Percentiles rank a stretch among this genome's conserved stretches.
These are phyloP conservation scores for Pichia sp. DNA, from an alignment of 1,139 yeast genomes.

Conservation along the genomic window DNA sequence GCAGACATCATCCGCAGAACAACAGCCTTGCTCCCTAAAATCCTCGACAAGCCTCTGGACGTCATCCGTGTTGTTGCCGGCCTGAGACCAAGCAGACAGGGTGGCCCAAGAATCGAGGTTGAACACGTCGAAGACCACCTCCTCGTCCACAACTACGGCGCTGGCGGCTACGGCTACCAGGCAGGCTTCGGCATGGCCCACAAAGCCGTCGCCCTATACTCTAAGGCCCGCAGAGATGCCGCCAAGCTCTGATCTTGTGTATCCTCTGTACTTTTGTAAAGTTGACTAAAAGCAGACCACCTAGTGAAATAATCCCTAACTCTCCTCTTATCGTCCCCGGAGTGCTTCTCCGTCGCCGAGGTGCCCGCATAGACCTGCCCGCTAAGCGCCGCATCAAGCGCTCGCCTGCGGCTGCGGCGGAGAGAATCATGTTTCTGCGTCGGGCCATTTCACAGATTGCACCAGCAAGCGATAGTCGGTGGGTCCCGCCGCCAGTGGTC, in stretches of 20 bases:
- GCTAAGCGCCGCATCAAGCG: conserved; percentile 3
- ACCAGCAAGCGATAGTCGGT: too few species aligned
- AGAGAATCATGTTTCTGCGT: background rate
- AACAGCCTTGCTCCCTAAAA: conserved; percentile 48
- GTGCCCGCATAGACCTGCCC: background rate
- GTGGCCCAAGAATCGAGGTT: conserved; percentile 61
- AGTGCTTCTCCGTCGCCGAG: background rate
- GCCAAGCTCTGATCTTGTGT: conserved; percentile 5
- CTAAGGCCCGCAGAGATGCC: conserved; percentile 2
- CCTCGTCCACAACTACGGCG: conserved; percentile 67
- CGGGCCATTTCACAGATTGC: background rate
- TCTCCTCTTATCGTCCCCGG: background rate
- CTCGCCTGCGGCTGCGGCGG: background rate
- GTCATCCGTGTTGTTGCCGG: conserved; percentile 62
- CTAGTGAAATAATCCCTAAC: too few species aligned
- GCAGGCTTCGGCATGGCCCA: conserved; percentile 64
- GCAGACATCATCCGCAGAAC: conserved; percentile 57
- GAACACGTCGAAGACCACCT: conserved; percentile 39
- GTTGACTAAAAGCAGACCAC: background rate
- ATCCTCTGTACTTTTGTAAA: background rate
- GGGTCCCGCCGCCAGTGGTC: background rate
- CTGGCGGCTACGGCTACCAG: conserved; percentile 74
- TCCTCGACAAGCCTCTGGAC: conserved; percentile 42
- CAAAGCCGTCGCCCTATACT: conserved; percentile 38
- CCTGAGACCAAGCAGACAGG: conserved; percentile 63